Evolutionary conservation across 2,329 filamentous ascomycete genomes (phyloP).

Genomic region (Phoma sp.): DNA sequence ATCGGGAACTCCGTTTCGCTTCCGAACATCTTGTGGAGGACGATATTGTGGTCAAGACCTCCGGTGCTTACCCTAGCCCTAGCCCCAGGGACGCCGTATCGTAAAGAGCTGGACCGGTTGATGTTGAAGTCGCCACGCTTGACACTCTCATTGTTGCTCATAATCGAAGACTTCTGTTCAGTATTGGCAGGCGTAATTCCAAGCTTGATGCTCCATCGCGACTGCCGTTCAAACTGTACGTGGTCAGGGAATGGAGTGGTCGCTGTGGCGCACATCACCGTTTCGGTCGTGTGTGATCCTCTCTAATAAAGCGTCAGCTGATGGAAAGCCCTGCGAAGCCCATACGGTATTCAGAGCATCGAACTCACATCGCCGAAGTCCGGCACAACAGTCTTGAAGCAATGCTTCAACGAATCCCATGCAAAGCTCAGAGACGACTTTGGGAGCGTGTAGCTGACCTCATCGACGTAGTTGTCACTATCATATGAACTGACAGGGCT

Average conservation of each 20-base stretch:
- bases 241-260: slow-evolving; percentile 32
- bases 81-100: background rate
- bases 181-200: slow-evolving; percentile 2
- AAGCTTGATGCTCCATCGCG: slow-evolving; percentile 38
- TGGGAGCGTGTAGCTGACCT: slow-evolving; percentile 19
- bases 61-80: background rate
- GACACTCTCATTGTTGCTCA: background rate
- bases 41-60: too few relatives aligned
- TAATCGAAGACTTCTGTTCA: background rate
- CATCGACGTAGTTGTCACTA: slow-evolving; percentile 5
- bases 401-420: slow-evolving; percentile 27
- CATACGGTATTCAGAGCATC: too few relatives aligned
- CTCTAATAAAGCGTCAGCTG: background rate
- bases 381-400: slow-evolving; percentile 33
- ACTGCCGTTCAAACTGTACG: slow-evolving; percentile 39
- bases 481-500: background rate
- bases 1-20: background rate
- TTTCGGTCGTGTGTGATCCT: slow-evolving; percentile 4
- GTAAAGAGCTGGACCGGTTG: background rate
- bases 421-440: slow-evolving; percentile 15
- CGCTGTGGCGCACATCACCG: slow-evolving; percentile 22
- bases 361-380: background rate
- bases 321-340: too few relatives aligned
- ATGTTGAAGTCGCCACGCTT: background rate
- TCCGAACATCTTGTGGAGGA: background rate